A percentile compares a stretch with the other conserved stretches of the same genome.
These are phyloP conservation scores for Claviceps africana DNA, from an alignment of 2,329 filamentous ascomycete genomes.

Conservation along the genomic window DNA sequence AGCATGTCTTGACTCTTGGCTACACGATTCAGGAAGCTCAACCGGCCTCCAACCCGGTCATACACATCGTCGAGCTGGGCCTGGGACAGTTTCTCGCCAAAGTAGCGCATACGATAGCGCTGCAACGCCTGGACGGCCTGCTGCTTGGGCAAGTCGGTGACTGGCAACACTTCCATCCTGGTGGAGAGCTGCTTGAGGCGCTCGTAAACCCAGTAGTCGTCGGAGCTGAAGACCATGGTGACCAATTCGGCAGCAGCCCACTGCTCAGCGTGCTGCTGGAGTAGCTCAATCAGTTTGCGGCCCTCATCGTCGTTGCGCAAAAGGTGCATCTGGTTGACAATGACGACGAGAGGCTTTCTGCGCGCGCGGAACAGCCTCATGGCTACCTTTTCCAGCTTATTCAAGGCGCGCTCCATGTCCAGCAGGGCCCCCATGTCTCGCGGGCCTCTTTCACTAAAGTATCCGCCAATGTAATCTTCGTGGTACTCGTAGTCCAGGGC, in stretches of 20 bases:
- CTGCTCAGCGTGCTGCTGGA: conserved; percentile 90
- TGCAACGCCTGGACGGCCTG: conserved; percentile 64
- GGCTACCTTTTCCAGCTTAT: conserved; percentile 95
- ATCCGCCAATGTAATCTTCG: conserved; percentile 91
- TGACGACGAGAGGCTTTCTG: conserved; percentile 66
- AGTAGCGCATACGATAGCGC: conserved; percentile 71
- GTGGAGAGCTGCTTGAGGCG: conserved; percentile 83
- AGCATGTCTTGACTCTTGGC: conserved; percentile 79
- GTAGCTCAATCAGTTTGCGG: conserved; percentile 80
- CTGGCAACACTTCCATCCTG: conserved; percentile 83
- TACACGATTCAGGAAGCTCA: conserved; percentile 79
- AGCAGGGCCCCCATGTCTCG: conserved; percentile 82
- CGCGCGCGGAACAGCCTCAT: conserved; percentile 49
- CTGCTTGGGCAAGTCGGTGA: conserved; percentile 67
- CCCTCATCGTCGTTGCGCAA: conserved; percentile 85
- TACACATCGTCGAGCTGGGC: conserved; percentile 64
- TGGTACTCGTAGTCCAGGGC: conserved; percentile 93
- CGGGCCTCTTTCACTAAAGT: conserved; percentile 88
- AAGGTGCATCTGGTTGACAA: conserved; percentile 88
- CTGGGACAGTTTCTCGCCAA: conserved; percentile 41
- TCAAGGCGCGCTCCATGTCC: conserved; percentile 91
- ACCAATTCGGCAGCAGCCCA: conserved; percentile 89
- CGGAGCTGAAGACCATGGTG: conserved; percentile 86
- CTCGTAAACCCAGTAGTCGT: conserved; percentile 98
- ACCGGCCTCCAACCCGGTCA: conserved; percentile 68